Conservation (phyloP, 192 early-diverging fungal genomes). For the Gaertneriomyces sp. region DNA sequence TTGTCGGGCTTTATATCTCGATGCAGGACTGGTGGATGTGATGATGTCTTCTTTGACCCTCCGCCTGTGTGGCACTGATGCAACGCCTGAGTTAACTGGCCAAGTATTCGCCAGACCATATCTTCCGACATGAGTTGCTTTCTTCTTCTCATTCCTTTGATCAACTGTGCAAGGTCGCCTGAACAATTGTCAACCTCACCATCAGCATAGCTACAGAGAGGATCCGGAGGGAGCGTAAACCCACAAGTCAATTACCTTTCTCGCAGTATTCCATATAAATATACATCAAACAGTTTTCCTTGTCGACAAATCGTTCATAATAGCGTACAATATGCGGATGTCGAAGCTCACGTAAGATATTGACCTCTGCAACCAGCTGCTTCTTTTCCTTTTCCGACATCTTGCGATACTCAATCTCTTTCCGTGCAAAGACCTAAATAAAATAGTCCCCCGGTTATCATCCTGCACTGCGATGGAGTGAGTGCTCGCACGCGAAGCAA, state of each 20-base stretch:
- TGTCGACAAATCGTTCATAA: conserved; percentile 65
- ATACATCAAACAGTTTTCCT: conserved; percentile 63
- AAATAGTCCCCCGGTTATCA: no score
- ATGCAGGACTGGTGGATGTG: conserved; percentile 58
- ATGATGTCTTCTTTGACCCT: background rate
- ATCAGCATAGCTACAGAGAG: no score
- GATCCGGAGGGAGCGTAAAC: no score
- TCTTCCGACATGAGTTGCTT: no score
- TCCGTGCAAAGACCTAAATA: conserved; percentile 62
- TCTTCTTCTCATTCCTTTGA: no score
- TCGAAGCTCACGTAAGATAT: conserved; percentile 65
- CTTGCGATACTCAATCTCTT: conserved; percentile 76
- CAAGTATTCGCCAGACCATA: conserved; percentile 53
- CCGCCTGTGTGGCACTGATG: conserved; percentile 65
- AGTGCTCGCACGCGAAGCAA: background rate
- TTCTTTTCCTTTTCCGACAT: conserved; percentile 70
- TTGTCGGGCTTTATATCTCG: conserved; percentile 74
- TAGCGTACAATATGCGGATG: conserved; percentile 75
- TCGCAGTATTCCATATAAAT: conserved; percentile 81
- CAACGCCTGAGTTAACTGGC: conserved; percentile 63
- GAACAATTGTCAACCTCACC: no score
- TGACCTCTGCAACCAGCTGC: conserved; percentile 73
- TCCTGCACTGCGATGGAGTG: no score
- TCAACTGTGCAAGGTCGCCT: no score
- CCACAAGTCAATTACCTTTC: conserved; percentile 49